Evolutionary conservation across 306 rosid species (phyloP).

Genomic region (Hippophae gyantsensis): DNA sequence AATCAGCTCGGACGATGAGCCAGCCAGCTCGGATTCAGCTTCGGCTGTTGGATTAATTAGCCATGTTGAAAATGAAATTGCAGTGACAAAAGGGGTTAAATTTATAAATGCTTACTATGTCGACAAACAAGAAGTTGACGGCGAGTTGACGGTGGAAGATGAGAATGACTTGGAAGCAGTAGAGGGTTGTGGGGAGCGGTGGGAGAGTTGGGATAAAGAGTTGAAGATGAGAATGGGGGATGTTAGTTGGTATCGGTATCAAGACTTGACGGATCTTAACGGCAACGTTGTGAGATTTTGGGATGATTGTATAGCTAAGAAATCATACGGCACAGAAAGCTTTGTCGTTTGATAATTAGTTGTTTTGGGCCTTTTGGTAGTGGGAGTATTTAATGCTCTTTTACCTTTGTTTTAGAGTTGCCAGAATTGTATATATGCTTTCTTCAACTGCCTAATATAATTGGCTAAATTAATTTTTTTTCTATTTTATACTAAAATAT

Average conservation of each 20-base stretch:
- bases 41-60: not conserved
- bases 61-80: conserved; percentile 16
- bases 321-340: conserved; percentile 8
- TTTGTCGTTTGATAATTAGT: conserved; percentile 17
- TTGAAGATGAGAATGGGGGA: conserved; percentile 29
- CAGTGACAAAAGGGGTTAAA: conserved; percentile 35
- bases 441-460: too few species aligned
- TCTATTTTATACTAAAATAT: too few species aligned
- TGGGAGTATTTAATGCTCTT: too few species aligned
- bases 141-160: conserved; percentile 8
- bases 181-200: conserved; percentile 23
- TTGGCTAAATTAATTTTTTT: too few species aligned
- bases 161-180: not conserved
- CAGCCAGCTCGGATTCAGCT: not conserved
- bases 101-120: conserved; percentile 27
- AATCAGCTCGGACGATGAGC: not conserved
- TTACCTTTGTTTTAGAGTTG: too few species aligned
- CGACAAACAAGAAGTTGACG: conserved; percentile 10
- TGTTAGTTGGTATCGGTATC: conserved; percentile 47
- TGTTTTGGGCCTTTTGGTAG: too few species aligned
- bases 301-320: conserved; percentile 20
- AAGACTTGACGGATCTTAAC: conserved; percentile 54
- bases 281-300: conserved; percentile 61
- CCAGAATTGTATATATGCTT: too few species aligned
- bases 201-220: conserved; percentile 38